A percentile compares a stretch with the other conserved stretches of the same genome.
phyloP scores from a whole-genome alignment of 2,329 filamentous ascomycete genomes.

The Endothia cerciana region DNA sequence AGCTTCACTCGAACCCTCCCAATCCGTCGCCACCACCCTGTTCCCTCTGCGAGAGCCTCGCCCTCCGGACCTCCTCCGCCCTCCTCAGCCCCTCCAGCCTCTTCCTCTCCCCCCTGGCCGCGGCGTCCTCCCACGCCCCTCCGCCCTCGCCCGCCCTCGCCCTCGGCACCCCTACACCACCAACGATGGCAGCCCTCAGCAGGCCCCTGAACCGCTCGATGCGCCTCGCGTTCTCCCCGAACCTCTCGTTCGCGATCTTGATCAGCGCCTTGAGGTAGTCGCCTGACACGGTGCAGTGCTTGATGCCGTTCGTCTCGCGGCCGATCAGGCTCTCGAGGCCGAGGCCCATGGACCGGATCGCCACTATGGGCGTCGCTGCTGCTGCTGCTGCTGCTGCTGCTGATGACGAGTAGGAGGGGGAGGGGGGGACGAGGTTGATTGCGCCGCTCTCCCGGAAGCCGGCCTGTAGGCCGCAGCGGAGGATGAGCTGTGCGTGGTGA shows the following conservation, averaged over 20 bases:
- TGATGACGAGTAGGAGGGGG: conserved; percentile 20
- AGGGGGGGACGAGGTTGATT: conserved; percentile 60
- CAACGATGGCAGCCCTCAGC: conserved; percentile 45
- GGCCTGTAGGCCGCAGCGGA: conserved; percentile 75
- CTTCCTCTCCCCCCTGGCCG: conserved; percentile 57
- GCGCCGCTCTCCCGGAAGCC: conserved; percentile 92
- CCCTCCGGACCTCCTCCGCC: conserved; percentile 50
- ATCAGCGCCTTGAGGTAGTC: conserved; percentile 71
- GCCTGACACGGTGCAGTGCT: conserved; percentile 61
- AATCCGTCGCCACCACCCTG: conserved; percentile 22
- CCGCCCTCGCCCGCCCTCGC: conserved; percentile 41
- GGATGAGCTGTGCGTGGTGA: conserved; percentile 72
- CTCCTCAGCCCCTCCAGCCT: conserved; percentile 60
- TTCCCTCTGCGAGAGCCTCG: conserved; percentile 43
- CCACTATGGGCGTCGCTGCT: conserved; percentile 70
- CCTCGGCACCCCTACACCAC: conserved; percentile 27
- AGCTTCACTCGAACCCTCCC: not conserved
- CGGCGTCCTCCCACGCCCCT: conserved; percentile 58
- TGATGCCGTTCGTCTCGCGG: conserved; percentile 46
- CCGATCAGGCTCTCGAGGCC: conserved; percentile 83
- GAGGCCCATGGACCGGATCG: conserved; percentile 81
- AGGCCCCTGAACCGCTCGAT: conserved; percentile 66
- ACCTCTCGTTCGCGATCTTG: conserved; percentile 73
- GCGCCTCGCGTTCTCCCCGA: conserved; percentile 68
- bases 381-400: conserved; percentile 31